Conservation (phyloP, 2,329 filamentous ascomycete genomes). For the Exophiala aquamarina region DNA sequence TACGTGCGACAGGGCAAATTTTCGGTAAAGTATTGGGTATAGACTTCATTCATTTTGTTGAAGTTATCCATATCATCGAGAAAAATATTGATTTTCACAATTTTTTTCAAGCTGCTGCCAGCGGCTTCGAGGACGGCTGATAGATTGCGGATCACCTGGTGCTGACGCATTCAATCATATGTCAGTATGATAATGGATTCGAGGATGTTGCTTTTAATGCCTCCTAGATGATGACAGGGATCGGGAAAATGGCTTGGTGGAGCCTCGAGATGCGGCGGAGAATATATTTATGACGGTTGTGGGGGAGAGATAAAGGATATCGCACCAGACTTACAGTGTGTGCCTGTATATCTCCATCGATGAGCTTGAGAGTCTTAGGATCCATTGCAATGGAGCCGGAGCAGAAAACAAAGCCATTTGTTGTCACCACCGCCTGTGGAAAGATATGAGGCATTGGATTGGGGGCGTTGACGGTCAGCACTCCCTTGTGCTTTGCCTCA, state of each 20-base stretch:
- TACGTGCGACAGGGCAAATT: constrained; percentile 56
- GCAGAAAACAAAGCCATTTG: constrained; percentile 32
- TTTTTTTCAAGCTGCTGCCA: constrained; percentile 21
- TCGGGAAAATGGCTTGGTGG: no score
- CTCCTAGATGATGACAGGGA: no score
- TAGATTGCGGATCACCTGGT: background rate
- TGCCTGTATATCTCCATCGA: constrained; percentile 18
- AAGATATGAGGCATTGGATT: constrained; percentile 54
- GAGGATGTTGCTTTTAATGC: no score
- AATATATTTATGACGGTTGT: no score
- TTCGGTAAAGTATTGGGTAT: constrained; percentile 59
- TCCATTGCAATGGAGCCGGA: constrained; percentile 26
- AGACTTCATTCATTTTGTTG: constrained; percentile 33
- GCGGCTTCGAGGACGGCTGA: constrained; percentile 7
- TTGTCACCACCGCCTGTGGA: constrained; percentile 57
- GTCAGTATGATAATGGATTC: no score
- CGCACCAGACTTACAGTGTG: constrained; percentile 20
- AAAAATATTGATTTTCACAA: constrained; percentile 35
- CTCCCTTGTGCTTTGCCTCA: constrained; percentile 26
- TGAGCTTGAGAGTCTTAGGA: constrained; percentile 19
- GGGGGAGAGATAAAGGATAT: no score
- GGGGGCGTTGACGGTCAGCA: constrained; percentile 51
- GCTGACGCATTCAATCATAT: background rate
- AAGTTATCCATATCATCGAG: constrained; percentile 33
- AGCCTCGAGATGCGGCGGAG: no score